Base-by-base conservation (phyloP, 73 alveolate species). In the Effrenium voratum region DNA sequence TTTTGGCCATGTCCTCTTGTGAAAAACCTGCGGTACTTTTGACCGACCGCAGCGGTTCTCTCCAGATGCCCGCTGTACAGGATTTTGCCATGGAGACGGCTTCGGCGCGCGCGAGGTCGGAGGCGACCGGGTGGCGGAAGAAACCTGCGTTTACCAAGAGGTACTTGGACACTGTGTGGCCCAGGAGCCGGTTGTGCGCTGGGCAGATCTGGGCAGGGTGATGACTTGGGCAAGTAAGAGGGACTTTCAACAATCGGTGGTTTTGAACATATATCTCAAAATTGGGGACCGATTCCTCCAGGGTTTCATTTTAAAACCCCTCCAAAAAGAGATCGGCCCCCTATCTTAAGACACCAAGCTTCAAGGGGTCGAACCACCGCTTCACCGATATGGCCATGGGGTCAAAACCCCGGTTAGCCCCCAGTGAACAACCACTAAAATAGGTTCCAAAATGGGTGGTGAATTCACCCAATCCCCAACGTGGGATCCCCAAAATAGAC, bases 91-190 rank as follows among this genome's bases (percentile, higher is more conserved):
- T 81, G 91, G 91, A 81, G 72, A 81, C 15, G n/a, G n/a, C n/a
- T 5, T 26, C 34, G 43, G 73, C 44, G 46, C 19, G 5, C 36
- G 50, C 19, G 73, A 81, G 34, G 73, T 13, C 90, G 4, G 45
- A 13, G n/a, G 90, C 36, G 10, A 32, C 12, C 19, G 13, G 59
- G 10, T 81, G 47, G 50, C 72, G 79, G 55, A 52, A 38, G 93
- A 83, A 52, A 41, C 5, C 79, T 52, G 77, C 93, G 34, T 83
- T 52, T 41, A 52, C 93, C 30, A 26, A 52, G 70, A 49, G 93
- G 77, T 83, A 83, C 46, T 55, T 83, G 75, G 93, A 83, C 40
- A 34, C 93, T 10, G 93, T 83, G 38, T 83, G 93, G 93, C 93
- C 93, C 28, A 52, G 93, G 40, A 52, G 79, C 79, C 50, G 50